Base-by-base conservation (phyloP, 495 filamentous ascomycete species). In the Daldinia bambusicola region DNA sequence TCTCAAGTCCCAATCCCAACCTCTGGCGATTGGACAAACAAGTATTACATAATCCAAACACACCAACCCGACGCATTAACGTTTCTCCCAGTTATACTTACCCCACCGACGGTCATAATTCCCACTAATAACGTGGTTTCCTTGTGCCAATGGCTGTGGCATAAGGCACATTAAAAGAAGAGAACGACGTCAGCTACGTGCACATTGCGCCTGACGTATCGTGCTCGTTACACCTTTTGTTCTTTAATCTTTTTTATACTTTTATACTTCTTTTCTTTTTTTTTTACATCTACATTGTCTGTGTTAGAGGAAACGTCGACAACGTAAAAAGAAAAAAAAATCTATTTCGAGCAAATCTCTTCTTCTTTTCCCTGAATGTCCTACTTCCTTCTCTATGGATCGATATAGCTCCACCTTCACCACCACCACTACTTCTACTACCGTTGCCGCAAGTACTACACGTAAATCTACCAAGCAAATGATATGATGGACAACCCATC, bases 401-500 rank as follows among this genome's bases (percentile, higher is more conserved):
- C 57, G 61, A 51, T 43, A 57, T 48, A 48, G 38, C 55, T 55
- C 61, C 26, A 26, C 26, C 26, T 26, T 3, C 3, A 26, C 26
- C 3, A 26, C 26, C 26, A 26, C 26, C 26, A 26, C 26, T 26
- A 26, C 26, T 26, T 26, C 26, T 9, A 26, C 37, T 26, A 40
- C 2, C 30, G 34, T n/a, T 43, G 38, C 40, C 63, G 53, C 67
- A 53, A 60, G 26, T 32, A 67, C 22, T 63, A 59, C 8, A 55
- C 13, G 14, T 26, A 26, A 26, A 26, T 26, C 3, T 26, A 37
- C 60, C 60, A 61, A 67, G 16, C 69, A 69, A n/a, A 78, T 77
- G 68, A 74, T 57, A 79, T 68, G 61, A 86, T 86, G 84, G 84
- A 86, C 72, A 81, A 82, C 62, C 78, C 83, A 58, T 79, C 79